Evolutionary conservation across 192 early-diverging fungal species (phyloP).

Genomic region (Chytriomyces hyalinus): DNA sequence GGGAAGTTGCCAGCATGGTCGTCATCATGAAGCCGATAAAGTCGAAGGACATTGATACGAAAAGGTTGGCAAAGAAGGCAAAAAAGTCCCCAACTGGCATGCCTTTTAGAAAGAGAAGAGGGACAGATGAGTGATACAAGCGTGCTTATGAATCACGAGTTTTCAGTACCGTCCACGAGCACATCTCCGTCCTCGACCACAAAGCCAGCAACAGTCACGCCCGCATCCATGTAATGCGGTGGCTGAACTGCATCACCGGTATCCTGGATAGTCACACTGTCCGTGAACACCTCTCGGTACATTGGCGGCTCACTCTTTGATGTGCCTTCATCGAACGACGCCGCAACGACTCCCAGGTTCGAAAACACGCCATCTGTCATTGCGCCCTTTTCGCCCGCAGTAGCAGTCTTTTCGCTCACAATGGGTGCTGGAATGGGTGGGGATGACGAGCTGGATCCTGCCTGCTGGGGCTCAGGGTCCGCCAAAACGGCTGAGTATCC

Average conservation of each 20-base stretch:
- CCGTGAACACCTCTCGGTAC: conserved; percentile 79
- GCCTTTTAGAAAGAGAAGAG: too few relatives aligned
- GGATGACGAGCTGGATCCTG: too few relatives aligned
- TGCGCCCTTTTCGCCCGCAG: conserved; percentile 12
- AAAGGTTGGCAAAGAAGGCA: conserved; percentile 80
- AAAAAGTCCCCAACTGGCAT: conserved; percentile 79
- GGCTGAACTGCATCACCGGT: not conserved
- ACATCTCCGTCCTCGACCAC: conserved; percentile 81
- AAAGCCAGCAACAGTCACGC: conserved; percentile 75
- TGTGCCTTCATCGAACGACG: conserved; percentile 18
- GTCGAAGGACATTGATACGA: conserved; percentile 60
- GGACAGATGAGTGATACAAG: too few relatives aligned
- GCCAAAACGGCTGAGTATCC: too few relatives aligned
- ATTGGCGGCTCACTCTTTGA: conserved; percentile 49
- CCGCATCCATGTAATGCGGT: conserved; percentile 59
- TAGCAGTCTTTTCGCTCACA: not conserved
- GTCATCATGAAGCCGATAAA: conserved; percentile 84
- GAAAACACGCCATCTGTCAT: conserved; percentile 56
- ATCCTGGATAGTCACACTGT: conserved; percentile 65
- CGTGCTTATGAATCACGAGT: not conserved
- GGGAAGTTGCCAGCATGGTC: conserved; percentile 85
- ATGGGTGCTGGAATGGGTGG: too few relatives aligned
- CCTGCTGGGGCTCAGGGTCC: too few relatives aligned
- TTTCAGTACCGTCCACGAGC: conserved; percentile 69
- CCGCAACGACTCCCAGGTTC: conserved; percentile 46